Evolutionary conservation across 805 yeast species (phyloP).

Genomic region (Ascoidea asiatica): DNA sequence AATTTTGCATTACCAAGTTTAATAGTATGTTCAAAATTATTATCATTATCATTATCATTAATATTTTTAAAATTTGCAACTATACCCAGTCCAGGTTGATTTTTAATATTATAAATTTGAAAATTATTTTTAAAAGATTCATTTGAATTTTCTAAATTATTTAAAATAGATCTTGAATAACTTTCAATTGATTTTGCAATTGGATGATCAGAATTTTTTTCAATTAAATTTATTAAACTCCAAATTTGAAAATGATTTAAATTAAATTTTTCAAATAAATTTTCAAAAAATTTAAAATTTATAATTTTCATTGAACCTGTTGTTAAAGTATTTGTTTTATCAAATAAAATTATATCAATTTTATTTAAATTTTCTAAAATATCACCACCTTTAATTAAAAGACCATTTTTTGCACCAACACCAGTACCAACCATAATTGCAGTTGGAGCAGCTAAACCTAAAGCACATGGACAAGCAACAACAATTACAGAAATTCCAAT

Average conservation of each 20-base stretch:
- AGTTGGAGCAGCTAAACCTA: conserved; percentile 96
- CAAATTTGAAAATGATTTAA: conserved; percentile 8
- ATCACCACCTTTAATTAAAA: conserved; percentile 87
- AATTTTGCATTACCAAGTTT: conserved; percentile 41
- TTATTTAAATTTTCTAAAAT: conserved; percentile 61
- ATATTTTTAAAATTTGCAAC: conserved; percentile 13
- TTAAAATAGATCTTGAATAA: not conserved
- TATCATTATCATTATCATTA: conserved; percentile 11
- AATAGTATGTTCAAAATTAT: conserved; percentile 19
- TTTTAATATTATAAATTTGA: conserved; percentile 15
- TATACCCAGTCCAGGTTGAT: conserved; percentile 25
- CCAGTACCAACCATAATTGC: conserved; percentile 99
- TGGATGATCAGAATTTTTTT: conserved; percentile 75
- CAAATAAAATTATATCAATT: conserved; percentile 63
- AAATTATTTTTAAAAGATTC: not conserved
- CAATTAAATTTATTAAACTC: conserved; percentile 26
- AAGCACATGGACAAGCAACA: conserved; percentile 97
- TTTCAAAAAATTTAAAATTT: conserved; percentile 30
- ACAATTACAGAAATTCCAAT: conserved; percentile 86
- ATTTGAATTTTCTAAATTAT: conserved; percentile 2
- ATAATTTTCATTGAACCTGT: conserved; percentile 58
- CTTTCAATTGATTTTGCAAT: conserved; percentile 11
- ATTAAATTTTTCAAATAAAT: conserved; percentile 23
- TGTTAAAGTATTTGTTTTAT: conserved; percentile 93
- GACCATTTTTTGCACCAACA: conserved; percentile 81